Evolutionary conservation across 2,329 filamentous ascomycete genomes (phyloP).

Genomic region (Aspergillus sp.): DNA sequence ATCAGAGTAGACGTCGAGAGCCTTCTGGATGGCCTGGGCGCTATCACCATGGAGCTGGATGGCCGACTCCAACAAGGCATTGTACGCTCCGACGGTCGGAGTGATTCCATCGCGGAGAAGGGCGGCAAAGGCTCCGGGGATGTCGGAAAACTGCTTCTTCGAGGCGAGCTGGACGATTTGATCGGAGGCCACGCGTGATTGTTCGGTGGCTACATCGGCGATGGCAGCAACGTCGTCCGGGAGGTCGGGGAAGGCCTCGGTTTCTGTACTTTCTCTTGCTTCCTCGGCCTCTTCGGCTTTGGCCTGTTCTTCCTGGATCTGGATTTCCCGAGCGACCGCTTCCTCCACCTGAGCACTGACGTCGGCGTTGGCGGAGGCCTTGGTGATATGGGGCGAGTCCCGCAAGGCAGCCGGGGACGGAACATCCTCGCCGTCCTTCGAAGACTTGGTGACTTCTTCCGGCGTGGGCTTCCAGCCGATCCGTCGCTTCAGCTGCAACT

Average conservation of each 20-base stretch:
- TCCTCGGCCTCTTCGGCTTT: conserved; percentile 40
- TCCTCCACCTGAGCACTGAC: conserved; percentile 78
- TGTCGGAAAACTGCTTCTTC: conserved; percentile 74
- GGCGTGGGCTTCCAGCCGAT: conserved; percentile 77
- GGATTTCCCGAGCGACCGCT: conserved; percentile 75
- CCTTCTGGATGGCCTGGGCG: conserved; percentile 83
- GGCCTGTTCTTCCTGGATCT: conserved; percentile 54
- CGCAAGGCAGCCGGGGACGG: conserved; percentile 49
- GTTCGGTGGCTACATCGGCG: conserved; percentile 52
- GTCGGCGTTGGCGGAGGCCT: conserved; percentile 47
- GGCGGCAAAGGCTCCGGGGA: conserved; percentile 85
- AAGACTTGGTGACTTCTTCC: conserved; percentile 36
- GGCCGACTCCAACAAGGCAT: conserved; percentile 79
- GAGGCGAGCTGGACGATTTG: conserved; percentile 73
- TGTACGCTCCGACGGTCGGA: conserved; percentile 85
- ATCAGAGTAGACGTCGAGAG: conserved; percentile 90
- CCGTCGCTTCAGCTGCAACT: conserved; percentile 82
- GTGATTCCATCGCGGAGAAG: conserved; percentile 80
- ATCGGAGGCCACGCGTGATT: conserved; percentile 69
- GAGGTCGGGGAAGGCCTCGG: conserved; percentile 27
- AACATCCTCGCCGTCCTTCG: conserved; percentile 20
- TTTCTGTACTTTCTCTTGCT: conserved; percentile 20
- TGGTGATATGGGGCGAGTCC: conserved; percentile 61
- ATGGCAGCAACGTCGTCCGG: conserved; percentile 39
- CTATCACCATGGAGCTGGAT: conserved; percentile 76